A percentile compares a stretch with the other conserved stretches of the same genome.
Evolutionary conservation across 164 flowering plant genomes (phyloP).

Genomic region (Pachysandra terminalis): DNA sequence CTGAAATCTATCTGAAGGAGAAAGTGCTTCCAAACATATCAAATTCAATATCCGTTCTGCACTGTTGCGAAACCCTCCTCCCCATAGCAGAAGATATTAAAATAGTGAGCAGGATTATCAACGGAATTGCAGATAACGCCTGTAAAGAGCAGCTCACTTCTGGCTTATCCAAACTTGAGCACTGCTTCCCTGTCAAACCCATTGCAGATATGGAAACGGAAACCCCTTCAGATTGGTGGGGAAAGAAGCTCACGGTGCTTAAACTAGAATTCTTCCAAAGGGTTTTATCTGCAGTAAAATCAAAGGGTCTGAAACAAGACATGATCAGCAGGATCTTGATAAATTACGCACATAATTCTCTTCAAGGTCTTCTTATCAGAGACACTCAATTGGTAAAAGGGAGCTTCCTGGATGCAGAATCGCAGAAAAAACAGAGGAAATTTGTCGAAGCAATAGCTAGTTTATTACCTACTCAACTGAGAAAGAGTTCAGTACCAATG

Average conservation of each 20-base stretch:
- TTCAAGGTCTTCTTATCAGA: conserved; percentile 55
- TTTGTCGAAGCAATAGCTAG: conserved; percentile 70
- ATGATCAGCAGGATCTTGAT: conserved; percentile 68
- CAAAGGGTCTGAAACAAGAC: conserved; percentile 85
- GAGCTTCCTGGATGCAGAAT: conserved; percentile 46
- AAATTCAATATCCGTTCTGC: conserved; percentile 74
- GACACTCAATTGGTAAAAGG: conserved; percentile 56
- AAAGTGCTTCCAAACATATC: conserved; percentile 62
- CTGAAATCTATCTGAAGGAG: conserved; percentile 68
- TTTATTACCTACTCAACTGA: conserved; percentile 74
- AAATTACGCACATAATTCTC: conserved; percentile 74
- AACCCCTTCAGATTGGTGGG: conserved; percentile 90
- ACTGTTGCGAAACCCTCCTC: conserved; percentile 60
- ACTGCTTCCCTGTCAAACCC: conserved; percentile 48
- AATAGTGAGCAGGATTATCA: conserved; percentile 55
- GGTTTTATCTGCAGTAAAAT: conserved; percentile 70
- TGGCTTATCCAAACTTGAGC: conserved; percentile 75
- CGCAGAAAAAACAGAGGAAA: conserved; percentile 73
- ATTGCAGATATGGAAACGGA: conserved; percentile 39
- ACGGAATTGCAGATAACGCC: conserved; percentile 70
- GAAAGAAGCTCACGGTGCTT: conserved; percentile 58
- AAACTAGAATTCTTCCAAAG: conserved; percentile 85
- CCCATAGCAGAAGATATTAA: conserved; percentile 76
- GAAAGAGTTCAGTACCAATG: conserved; percentile 87
- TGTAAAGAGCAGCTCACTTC: conserved; percentile 92